Conservation (phyloP, 2,329 filamentous ascomycete species). For the Tolypocladium tropicale region DNA sequence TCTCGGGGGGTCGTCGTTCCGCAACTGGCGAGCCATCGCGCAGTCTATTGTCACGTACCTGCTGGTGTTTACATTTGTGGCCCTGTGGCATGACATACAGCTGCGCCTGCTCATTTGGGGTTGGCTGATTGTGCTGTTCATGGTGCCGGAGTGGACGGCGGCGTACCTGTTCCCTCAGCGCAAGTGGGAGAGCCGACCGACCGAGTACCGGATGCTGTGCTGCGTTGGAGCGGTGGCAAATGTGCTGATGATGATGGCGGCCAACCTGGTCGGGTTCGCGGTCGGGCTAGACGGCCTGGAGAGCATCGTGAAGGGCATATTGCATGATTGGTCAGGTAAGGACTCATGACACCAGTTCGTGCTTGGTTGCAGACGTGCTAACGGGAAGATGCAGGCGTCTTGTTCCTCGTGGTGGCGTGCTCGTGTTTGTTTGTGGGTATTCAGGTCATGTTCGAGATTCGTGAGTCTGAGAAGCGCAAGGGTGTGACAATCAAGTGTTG, state of each 20-base stretch:
- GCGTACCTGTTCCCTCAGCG: conserved; percentile 60
- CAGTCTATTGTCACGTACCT: conserved; percentile 66
- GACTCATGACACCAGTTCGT: background rate
- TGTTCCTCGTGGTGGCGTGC: conserved; percentile 65
- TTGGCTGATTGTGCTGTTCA: conserved; percentile 91
- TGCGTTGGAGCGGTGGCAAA: conserved; percentile 74
- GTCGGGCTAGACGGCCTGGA: conserved; percentile 81
- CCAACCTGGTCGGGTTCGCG: conserved; percentile 91
- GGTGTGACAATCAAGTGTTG: conserved; percentile 80
- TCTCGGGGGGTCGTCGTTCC: conserved; percentile 59
- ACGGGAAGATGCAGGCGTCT: conserved; percentile 40
- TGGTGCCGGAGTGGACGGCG: conserved; percentile 76
- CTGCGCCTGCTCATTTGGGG: conserved; percentile 88
- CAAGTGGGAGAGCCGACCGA: conserved; percentile 60
- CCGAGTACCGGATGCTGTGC: conserved; percentile 68
- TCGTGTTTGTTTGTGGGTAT: conserved; percentile 70
- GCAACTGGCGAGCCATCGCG: conserved; percentile 33
- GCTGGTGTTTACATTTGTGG: conserved; percentile 89
- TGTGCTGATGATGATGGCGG: conserved; percentile 88
- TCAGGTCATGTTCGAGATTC: conserved; percentile 94
- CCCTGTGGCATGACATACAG: conserved; percentile 96
- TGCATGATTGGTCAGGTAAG: conserved; percentile 61
- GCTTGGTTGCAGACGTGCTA: conserved; percentile 7
- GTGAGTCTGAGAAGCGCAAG: conserved; percentile 71
- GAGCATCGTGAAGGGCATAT: conserved; percentile 63